Evolutionary conservation across 2,329 filamentous ascomycete genomes (phyloP), one percentile per base, ranked within the genome.

Genomic region (Alternaria atra): DNA sequence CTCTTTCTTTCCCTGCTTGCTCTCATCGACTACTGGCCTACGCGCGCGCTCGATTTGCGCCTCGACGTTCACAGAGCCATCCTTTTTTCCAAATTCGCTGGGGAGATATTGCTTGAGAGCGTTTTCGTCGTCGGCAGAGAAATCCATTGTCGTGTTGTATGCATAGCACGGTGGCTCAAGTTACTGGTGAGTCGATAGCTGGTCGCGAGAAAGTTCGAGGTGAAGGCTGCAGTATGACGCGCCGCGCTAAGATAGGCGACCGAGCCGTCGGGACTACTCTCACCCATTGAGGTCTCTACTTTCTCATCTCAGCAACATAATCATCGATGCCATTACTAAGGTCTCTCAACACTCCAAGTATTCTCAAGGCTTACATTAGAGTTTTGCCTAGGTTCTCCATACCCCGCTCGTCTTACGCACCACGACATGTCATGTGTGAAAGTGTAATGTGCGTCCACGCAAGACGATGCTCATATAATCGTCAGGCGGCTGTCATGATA

Each of bases 21-120:
- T 68, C 62, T 75, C 70, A 51, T 76, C 73, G 8, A 81, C 79
- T 40, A 84, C 81, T 52, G 81, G 79, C 75, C 94, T 86, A 75
- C 90, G 91, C 70, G 90, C 91, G 69, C 89, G 87, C 71, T 94
- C 89, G 67, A 98, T 91, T 80, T 97, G 94, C 58, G 89, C 90
- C 54, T 89, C 87, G 65, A 94, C 84, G 78, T 97, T 88, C 69
- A 91, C 83, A 65, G 89, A 87, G 69, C 87, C 89, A 37, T 88
- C 85, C 76, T 91, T 90, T 78, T 94, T 97, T 53, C 94, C 94
- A 76, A 98, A 97, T 0, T 92, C 88, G 2, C 89, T 84, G 0
- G 94, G 94, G 62, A 97, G 81, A 74, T 93, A 96, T 52, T 88
- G 85, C 73, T 89, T 86, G 84, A 94, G 86, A 40, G 89, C 89